Conservation (phyloP, 192 early-diverging fungal species). For the Coemansia sp. region DNA sequence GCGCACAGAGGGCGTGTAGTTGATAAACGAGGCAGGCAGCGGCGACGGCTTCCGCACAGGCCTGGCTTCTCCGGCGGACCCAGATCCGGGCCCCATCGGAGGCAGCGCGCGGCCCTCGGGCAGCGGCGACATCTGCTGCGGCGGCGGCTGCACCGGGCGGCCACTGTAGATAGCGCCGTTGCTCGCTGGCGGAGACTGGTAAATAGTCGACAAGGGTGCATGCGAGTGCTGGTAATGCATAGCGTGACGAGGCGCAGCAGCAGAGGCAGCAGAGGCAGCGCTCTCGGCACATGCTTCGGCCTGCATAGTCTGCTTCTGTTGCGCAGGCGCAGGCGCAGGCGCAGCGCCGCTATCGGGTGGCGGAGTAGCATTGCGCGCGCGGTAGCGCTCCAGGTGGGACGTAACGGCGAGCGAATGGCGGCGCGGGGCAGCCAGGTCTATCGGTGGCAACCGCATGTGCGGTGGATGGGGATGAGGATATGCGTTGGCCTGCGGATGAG, state of each 20-base stretch:
- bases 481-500: slow-evolving; percentile 4
- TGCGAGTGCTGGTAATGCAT: slow-evolving; percentile 1
- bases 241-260: slow-evolving; percentile 10
- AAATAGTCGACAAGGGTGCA: slow-evolving; percentile 4
- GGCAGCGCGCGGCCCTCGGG: slow-evolving; percentile 19
- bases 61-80: not conserved
- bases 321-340: slow-evolving; percentile 7
- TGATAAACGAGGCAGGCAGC: slow-evolving; percentile 21
- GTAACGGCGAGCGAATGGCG: slow-evolving; percentile 53
- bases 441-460: slow-evolving; percentile 41
- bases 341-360: slow-evolving; percentile 10
- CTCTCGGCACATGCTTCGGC: not conserved
- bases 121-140: slow-evolving; percentile 27
- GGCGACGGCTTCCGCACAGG: slow-evolving; percentile 11
- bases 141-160: slow-evolving; percentile 4
- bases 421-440: slow-evolving; percentile 40
- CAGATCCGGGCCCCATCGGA: not conserved
- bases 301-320: not conserved
- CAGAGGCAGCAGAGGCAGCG: slow-evolving; percentile 1
- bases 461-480: slow-evolving; percentile 2
- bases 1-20: slow-evolving; percentile 24
- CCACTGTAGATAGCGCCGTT: not conserved
- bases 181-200: not conserved
- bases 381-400: slow-evolving; percentile 52
- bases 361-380: slow-evolving; percentile 37